Evolutionary conservation across 306 rosid species (phyloP).

Genomic region (Cercis canadensis): DNA sequence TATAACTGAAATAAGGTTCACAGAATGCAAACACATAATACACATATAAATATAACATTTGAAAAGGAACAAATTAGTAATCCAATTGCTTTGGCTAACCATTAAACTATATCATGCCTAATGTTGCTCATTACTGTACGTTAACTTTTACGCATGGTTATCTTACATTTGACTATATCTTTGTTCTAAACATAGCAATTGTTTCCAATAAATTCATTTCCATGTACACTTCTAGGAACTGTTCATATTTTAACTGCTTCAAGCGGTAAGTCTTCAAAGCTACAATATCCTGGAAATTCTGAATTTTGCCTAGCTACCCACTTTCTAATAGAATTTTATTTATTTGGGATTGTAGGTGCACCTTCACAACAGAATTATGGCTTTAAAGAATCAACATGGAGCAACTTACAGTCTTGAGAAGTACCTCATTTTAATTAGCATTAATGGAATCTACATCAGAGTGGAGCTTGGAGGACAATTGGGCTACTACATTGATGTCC

Average conservation of each 20-base stretch:
- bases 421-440: slow-evolving; percentile 75
- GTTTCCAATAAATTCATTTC: neutral
- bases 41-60: no score
- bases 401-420: slow-evolving; percentile 94
- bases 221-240: neutral
- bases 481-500: slow-evolving; percentile 75
- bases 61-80: no score
- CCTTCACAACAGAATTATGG: slow-evolving; percentile 80
- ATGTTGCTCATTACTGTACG: no score
- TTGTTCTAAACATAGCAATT: slow-evolving; percentile 1
- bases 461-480: slow-evolving; percentile 90
- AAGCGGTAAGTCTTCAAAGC: no score
- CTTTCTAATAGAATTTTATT: slow-evolving; percentile 34
- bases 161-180: neutral
- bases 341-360: slow-evolving; percentile 68
- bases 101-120: slow-evolving; percentile 4
- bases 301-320: neutral
- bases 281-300: no score
- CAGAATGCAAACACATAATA: neutral
- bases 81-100: slow-evolving; percentile 12
- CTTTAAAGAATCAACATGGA: slow-evolving; percentile 75
- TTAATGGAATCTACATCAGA: slow-evolving; percentile 84
- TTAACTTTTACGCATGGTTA: neutral
- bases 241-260: slow-evolving; percentile 1
- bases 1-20: slow-evolving; percentile 10